Conservation (phyloP, 139 green algal genomes). For the Chlamydomonas sp. region DNA sequence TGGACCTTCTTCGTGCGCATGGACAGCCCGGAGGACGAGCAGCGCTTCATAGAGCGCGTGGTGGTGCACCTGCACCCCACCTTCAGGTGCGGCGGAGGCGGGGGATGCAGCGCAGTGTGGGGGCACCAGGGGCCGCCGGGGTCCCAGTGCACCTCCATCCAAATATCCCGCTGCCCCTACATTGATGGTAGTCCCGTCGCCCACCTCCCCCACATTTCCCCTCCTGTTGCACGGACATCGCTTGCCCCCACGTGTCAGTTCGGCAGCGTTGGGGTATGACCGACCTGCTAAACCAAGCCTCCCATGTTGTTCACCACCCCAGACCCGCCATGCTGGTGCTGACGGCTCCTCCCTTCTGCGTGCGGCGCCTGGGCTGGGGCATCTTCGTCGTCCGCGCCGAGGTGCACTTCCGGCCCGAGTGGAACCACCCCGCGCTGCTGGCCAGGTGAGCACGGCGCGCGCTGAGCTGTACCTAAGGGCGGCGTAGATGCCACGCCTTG, state of each 20-base stretch:
- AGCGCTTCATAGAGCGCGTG: conserved; percentile 10
- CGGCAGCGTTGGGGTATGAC: no score
- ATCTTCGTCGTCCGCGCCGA: conserved; percentile 20
- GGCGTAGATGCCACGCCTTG: neutral
- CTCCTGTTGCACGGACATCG: neutral
- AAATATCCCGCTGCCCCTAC: no score
- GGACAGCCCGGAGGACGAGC: neutral
- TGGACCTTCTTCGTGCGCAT: conserved; percentile 39
- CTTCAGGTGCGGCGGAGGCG: conserved; percentile 3
- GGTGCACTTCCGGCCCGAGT: conserved; percentile 8
- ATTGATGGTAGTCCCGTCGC: no score
- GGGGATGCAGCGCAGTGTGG: no score
- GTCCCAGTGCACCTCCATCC: no score
- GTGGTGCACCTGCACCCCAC: conserved; percentile 36
- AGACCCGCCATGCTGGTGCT: conserved; percentile 16
- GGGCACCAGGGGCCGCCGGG: no score
- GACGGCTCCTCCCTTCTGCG: neutral
- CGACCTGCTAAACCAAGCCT: no score
- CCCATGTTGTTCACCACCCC: neutral
- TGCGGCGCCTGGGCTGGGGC: conserved; percentile 19
- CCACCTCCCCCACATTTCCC: neutral
- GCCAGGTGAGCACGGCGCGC: conserved; percentile 3
- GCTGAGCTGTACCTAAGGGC: neutral
- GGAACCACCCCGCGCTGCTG: conserved; percentile 5
- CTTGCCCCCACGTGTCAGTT: neutral